phyloP scores from a whole-genome alignment of 1,284 basidiomycete genomes.

The Pholiota adiposa region DNA sequence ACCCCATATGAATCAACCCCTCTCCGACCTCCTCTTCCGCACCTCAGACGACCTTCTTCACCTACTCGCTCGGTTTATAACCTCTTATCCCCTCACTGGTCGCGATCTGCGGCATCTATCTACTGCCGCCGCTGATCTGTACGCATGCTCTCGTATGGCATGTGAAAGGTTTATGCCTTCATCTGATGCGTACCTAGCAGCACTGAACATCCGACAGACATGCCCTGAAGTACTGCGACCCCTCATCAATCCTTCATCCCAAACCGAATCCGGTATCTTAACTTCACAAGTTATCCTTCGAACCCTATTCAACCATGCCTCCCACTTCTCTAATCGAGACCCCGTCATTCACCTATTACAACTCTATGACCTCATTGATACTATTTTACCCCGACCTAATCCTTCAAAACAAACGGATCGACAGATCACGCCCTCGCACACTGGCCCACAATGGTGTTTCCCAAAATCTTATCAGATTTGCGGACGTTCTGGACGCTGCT shows the following conservation, averaged over 20 bases:
- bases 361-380: constrained; percentile 58
- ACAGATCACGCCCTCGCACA: constrained; percentile 28
- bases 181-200: constrained; percentile 44
- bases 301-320: constrained; percentile 54
- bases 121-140: constrained; percentile 53
- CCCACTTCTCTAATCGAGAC: constrained; percentile 45
- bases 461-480: constrained; percentile 57
- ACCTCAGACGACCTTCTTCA: constrained; percentile 56
- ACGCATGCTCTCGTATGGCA: constrained; percentile 56
- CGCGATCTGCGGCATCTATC: constrained; percentile 50
- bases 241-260: constrained; percentile 40
- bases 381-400: constrained; percentile 50
- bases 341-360: constrained; percentile 60
- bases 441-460: constrained; percentile 63
- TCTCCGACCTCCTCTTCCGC: constrained; percentile 57
- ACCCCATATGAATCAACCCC: constrained; percentile 40
- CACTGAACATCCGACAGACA: constrained; percentile 46
- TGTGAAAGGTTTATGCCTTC: constrained; percentile 45
- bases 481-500: constrained; percentile 57
- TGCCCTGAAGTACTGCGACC: constrained; percentile 54
- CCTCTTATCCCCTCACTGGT: constrained; percentile 51
- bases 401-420: constrained; percentile 7
- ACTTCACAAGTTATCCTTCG: constrained; percentile 55
- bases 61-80: constrained; percentile 52
- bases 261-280: constrained; percentile 40